Evolutionary conservation across 768 basidiomycete genomes (phyloP), one percentile per base, ranked within the genome.

Genomic region (Termitomyces sp.): DNA sequence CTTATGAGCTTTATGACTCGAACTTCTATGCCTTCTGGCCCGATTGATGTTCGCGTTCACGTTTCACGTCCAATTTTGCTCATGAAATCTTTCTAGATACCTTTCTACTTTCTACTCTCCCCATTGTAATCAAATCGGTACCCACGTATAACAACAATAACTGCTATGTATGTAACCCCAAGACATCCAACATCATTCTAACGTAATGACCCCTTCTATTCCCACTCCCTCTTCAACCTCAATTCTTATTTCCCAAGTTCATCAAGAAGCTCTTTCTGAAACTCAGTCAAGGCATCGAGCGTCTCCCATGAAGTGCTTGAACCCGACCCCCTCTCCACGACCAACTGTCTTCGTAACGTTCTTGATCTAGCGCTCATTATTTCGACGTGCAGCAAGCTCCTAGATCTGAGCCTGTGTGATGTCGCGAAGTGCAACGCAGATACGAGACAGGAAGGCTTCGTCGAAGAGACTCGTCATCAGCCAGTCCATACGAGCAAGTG

Each of bases 351-450:
- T 75, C 24, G 82, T 81, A 9, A 82, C 83, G 61, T 88, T 87
- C 80, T 86, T 87, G 67, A 87, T 86, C 72, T 86, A 82, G 44
- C 84, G 64, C 12, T 85, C 85, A 63, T 87, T 86, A 56, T 86
- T 74, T 40, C 79, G 74, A 61, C 80, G 74, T 67, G 71, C 72
- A 5, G 82, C 80, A 5, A 87, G 72, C 43, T 72, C 68, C 30
- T 64, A 68, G 47, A 85, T 74, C 57, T 86, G 71, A 24, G 73
- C 77, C 2, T 63, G 60, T 2, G n/a, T n/a, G n/a, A n/a, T n/a
- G n/a, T n/a, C n/a, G n/a, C n/a, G n/a, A n/a, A n/a, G n/a, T n/a
- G n/a, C n/a, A n/a, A n/a, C n/a, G n/a, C n/a, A n/a, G n/a, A n/a
- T n/a, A n/a, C n/a, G n/a, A n/a, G n/a, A n/a, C n/a, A n/a, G n/a